phyloP scores from a whole-genome alignment of 1,284 basidiomycete species.

The Pascua guehoae region DNA sequence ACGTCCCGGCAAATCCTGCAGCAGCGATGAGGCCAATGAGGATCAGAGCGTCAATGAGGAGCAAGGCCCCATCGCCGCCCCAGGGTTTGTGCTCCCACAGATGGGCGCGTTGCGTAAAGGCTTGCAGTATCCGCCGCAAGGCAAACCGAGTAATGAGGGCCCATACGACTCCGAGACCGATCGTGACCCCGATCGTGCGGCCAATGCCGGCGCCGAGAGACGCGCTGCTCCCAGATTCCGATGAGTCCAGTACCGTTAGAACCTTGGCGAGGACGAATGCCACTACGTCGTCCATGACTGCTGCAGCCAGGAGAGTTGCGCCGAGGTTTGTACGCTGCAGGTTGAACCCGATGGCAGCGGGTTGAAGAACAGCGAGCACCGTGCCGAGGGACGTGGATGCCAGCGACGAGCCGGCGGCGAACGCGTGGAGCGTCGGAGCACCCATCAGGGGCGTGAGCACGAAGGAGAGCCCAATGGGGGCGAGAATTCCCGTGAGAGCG shows the following conservation, averaged over 20 bases:
- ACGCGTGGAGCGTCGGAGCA: constrained; percentile 51
- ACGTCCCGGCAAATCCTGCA: constrained; percentile 46
- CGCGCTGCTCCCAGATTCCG: constrained; percentile 6
- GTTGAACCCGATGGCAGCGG: constrained; percentile 29
- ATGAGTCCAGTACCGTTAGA: constrained; percentile 47
- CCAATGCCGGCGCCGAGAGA: constrained; percentile 30
- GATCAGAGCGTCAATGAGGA: constrained; percentile 30
- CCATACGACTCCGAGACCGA: constrained; percentile 21
- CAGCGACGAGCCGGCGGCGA: constrained; percentile 56
- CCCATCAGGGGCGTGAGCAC: constrained; percentile 52
- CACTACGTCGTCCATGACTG: constrained; percentile 58
- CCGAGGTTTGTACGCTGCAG: constrained; percentile 54
- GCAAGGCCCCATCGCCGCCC: constrained; percentile 25
- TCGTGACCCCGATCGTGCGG: constrained; percentile 28
- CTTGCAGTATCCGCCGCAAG: constrained; percentile 18
- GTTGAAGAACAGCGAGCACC: constrained; percentile 53
- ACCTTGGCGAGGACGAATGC: constrained; percentile 57
- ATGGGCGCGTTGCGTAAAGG: neutral
- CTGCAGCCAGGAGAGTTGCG: constrained; percentile 55
- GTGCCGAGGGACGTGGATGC: constrained; percentile 59
- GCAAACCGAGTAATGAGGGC: constrained; percentile 16
- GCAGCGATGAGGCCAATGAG: constrained; percentile 37
- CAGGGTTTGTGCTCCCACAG: constrained; percentile 9
- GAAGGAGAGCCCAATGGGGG: constrained; percentile 53
- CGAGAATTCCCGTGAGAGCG: constrained; percentile 53